Percentiles rank a stretch among this genome's conserved stretches.
Evolutionary conservation across 169 alveolate species (phyloP).

Genomic region (Plasmodium gaboni): DNA sequence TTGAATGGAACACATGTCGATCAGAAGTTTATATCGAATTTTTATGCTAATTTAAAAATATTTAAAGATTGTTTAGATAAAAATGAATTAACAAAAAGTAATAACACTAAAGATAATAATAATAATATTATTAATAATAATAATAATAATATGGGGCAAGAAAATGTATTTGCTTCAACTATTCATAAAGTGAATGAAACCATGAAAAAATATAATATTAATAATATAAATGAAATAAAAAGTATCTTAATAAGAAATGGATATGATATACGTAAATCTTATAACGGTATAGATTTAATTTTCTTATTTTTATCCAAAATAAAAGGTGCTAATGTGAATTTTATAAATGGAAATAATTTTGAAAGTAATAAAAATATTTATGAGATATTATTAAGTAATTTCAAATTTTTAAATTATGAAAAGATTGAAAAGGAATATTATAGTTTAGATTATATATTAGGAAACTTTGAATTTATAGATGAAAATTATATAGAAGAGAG

Average conservation of each 20-base stretch:
- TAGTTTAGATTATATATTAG: conserved; percentile 33
- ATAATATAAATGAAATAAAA: conserved; percentile 56
- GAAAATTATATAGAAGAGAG: conserved; percentile 34
- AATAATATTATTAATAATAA: too few relatives aligned
- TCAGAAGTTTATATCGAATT: conserved; percentile 49
- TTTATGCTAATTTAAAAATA: conserved; percentile 32
- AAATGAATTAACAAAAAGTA: not conserved
- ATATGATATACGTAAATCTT: conserved; percentile 51
- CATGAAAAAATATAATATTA: conserved; percentile 47
- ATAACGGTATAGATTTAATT: conserved; percentile 57
- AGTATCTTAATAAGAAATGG: conserved; percentile 40
- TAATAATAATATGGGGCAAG: not conserved
- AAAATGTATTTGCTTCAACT: conserved; percentile 4
- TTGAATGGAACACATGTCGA: conserved; percentile 3
- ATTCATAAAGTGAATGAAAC: conserved; percentile 40
- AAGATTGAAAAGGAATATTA: conserved; percentile 28
- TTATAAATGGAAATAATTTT: conserved; percentile 32
- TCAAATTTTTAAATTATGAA: conserved; percentile 18
- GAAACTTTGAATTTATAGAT: conserved; percentile 41
- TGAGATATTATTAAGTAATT: conserved; percentile 37
- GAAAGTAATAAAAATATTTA: conserved; percentile 33
- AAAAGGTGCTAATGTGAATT: conserved; percentile 54
- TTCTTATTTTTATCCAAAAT: conserved; percentile 53
- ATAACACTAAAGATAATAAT: not conserved
- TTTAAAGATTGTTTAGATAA: conserved; percentile 24